Percentiles rank a stretch among this genome's conserved stretches.
These are phyloP conservation scores for Chaetomium olivaceum DNA, from an alignment of 2,329 filamentous ascomycete genomes.

Conservation along the genomic window DNA sequence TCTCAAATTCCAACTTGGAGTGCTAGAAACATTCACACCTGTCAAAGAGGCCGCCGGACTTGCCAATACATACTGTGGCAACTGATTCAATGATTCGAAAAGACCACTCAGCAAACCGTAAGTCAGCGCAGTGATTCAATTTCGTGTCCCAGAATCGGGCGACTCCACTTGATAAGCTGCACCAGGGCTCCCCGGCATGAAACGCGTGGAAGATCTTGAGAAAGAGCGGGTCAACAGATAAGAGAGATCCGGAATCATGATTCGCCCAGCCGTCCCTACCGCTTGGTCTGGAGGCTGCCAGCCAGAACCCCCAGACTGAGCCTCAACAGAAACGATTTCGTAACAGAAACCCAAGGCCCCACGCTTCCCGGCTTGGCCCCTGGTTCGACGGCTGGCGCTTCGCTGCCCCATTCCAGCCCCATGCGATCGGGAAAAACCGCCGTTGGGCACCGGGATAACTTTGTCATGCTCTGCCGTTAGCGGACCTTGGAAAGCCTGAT, in stretches of 20 bases:
- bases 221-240: conserved; percentile 25
- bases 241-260: conserved; percentile 20
- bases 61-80: conserved; percentile 9
- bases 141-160: neutral
- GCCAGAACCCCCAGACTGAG: conserved; percentile 9
- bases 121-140: conserved; percentile 25
- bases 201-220: conserved; percentile 27
- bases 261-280: conserved; percentile 14
- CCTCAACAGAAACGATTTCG: conserved; percentile 26
- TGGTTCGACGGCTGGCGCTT: conserved; percentile 7
- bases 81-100: neutral
- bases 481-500: neutral
- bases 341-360: conserved; percentile 24
- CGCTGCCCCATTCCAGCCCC: conserved; percentile 15
- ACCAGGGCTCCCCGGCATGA: conserved; percentile 5
- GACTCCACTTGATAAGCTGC: conserved; percentile 20
- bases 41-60: neutral
- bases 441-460: neutral
- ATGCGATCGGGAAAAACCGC: conserved; percentile 6
- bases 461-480: neutral
- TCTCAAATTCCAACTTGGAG: neutral
- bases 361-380: conserved; percentile 24
- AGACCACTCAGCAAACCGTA: conserved; percentile 11
- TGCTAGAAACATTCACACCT: neutral
- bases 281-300: conserved; percentile 4